Evolutionary conservation across 306 rosid genomes (phyloP), one percentile per base, ranked within the genome.

Genomic region (Corylus avellana): DNA sequence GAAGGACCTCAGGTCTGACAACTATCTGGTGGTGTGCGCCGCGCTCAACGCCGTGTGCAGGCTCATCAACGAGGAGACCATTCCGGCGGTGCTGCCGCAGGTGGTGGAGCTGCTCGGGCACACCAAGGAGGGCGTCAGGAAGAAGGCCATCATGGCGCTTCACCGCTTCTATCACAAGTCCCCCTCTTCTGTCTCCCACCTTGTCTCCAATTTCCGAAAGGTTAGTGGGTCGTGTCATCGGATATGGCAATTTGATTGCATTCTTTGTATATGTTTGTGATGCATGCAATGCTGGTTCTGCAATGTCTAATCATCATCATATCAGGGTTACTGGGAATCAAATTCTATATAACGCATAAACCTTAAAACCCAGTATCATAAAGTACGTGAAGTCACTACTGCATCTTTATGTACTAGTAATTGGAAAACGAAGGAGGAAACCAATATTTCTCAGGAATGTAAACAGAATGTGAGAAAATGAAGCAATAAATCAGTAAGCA

Each of bases 61-160:
- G 76, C 91, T 96, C 66, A 96, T 96, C 29, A 91, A 93, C 75
- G 99, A 93, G 53, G 99, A 96, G 72, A 93, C 99, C 2, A 92
- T 93, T 22, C 99, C 99, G 3, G 99, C 99, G 13, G 94, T 96
- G 51, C 70, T 96, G 22, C 99, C 99, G 0, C 96, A 88, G 84
- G 91, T 96, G 1, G 92, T 96, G 7, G 99, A 96, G 39, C 88
- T 96, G 0, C 81, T 96, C n/a, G 80, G 79, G 0, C 99, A 96
- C 25, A 27, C 88, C 7, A 96, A 96, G 57, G 99, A 93, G 76
- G 90, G 96, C 7, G 98, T 96, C 14, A 59, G 98, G 56, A 96
- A 88, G 76, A 96, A 96, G 81, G 98, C 99, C 1, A 86, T 96
- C 72, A 96, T 96, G 98, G 94, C 97, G 4, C 90, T 96, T 0